phyloP scores from a whole-genome alignment of 495 filamentous ascomycete genomes.

The Penicillium maclennaniae region DNA sequence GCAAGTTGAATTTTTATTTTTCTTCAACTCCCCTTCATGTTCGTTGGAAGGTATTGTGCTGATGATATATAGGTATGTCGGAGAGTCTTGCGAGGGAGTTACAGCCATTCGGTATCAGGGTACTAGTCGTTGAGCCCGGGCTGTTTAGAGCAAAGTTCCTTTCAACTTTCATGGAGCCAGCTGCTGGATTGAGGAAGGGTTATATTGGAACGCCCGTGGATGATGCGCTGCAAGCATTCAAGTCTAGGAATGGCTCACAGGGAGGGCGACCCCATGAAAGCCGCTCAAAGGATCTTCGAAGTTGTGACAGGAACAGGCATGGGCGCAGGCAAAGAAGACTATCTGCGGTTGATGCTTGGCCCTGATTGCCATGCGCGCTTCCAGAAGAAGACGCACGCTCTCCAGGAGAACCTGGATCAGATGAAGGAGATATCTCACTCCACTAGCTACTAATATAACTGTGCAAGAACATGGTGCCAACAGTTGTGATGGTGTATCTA shows the following conservation, averaged over 20 bases:
- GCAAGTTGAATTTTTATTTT: constrained; percentile 8
- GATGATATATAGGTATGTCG: constrained; percentile 25
- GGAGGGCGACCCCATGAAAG: constrained; percentile 14
- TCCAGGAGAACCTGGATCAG: constrained; percentile 10
- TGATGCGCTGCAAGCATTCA: constrained; percentile 8
- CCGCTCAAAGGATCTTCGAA: constrained; percentile 15
- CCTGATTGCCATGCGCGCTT: constrained; percentile 16
- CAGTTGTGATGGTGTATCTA: constrained; percentile 9
- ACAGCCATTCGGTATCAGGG: constrained; percentile 29
- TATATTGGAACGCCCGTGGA: constrained; percentile 20
- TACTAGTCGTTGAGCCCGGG: constrained; percentile 38
- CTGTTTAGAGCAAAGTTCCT: constrained; percentile 30
- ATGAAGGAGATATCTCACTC: constrained; percentile 17
- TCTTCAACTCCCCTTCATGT: neutral
- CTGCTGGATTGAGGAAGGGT: constrained; percentile 13
- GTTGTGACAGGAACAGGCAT: constrained; percentile 13
- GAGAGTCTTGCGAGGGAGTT: constrained; percentile 30
- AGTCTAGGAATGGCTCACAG: constrained; percentile 4
- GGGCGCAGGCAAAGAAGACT: constrained; percentile 11
- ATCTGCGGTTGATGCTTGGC: constrained; percentile 18
- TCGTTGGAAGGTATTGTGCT: neutral
- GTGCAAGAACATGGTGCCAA: neutral
- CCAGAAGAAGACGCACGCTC: constrained; percentile 8
- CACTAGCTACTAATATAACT: constrained; percentile 7
- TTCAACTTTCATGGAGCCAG: constrained; percentile 10